Percentiles rank a stretch among this genome's conserved stretches.
Evolutionary conservation across 257 asterid genomes (phyloP).

Genomic region (Forsythia suspensa): DNA sequence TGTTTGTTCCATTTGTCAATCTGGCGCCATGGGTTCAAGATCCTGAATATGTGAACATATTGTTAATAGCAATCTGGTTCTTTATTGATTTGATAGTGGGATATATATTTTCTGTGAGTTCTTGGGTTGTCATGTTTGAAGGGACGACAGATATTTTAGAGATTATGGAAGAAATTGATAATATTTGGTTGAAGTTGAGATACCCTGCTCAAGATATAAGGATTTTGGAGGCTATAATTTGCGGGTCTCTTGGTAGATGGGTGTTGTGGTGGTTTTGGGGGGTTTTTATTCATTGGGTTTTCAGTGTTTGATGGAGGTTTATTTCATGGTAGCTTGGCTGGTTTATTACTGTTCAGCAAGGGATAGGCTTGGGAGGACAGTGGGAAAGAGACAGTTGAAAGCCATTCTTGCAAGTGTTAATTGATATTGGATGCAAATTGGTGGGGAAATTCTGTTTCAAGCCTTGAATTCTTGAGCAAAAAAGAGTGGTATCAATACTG

Average conservation of each 20-base stretch:
- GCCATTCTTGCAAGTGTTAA: slow-evolving; percentile 59
- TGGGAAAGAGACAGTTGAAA: slow-evolving; percentile 71
- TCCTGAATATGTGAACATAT: slow-evolving; percentile 66
- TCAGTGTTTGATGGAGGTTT: slow-evolving; percentile 80
- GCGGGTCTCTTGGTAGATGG: slow-evolving; percentile 75
- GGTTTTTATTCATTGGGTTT: slow-evolving; percentile 47
- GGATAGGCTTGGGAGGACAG: slow-evolving; percentile 56
- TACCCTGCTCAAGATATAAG: slow-evolving; percentile 65
- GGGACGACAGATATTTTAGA: slow-evolving; percentile 55
- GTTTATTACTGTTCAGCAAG: slow-evolving; percentile 78
- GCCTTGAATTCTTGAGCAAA: slow-evolving; percentile 32
- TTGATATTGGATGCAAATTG: slow-evolving; percentile 36
- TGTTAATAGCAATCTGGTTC: slow-evolving; percentile 57
- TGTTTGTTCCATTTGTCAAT: slow-evolving; percentile 69
- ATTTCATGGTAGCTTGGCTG: slow-evolving; percentile 80
- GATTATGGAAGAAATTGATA: slow-evolving; percentile 71
- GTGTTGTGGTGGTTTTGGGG: slow-evolving; percentile 53
- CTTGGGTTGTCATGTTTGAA: slow-evolving; percentile 78
- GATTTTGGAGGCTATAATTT: slow-evolving; percentile 65
- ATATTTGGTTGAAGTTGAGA: slow-evolving; percentile 49
- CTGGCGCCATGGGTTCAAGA: slow-evolving; percentile 73
- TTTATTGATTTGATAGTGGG: slow-evolving; percentile 66
- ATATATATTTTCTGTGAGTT: slow-evolving; percentile 58
- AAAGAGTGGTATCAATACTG: not conserved
- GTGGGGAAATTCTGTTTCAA: slow-evolving; percentile 15